Conservation (phyloP, 2,329 filamentous ascomycete species). For the Talaromyces funiculosus region DNA sequence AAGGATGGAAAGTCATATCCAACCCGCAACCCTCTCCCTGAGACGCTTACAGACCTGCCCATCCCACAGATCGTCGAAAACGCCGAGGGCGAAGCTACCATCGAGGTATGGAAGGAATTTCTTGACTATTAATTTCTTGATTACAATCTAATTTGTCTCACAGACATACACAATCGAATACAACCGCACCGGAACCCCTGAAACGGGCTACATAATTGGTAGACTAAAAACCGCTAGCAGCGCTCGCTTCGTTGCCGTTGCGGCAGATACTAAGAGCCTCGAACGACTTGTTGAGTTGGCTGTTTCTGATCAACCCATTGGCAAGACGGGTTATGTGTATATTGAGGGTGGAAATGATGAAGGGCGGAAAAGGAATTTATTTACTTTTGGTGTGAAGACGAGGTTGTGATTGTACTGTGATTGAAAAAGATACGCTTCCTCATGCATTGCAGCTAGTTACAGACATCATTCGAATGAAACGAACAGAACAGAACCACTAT, state of each 20-base stretch:
- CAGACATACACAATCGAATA: slow-evolving; percentile 60
- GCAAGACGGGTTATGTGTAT: slow-evolving; percentile 2
- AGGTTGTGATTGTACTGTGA: not conserved
- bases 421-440: not conserved
- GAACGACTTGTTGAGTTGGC: not conserved
- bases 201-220: slow-evolving; percentile 49
- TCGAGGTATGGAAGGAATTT: slow-evolving; percentile 46
- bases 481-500: not conserved
- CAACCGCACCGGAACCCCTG: slow-evolving; percentile 45
- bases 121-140: too few species aligned
- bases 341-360: not conserved
- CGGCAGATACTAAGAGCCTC: slow-evolving; percentile 4
- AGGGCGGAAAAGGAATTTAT: slow-evolving; percentile 4
- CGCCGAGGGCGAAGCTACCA: slow-evolving; percentile 47
- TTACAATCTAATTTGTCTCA: not conserved
- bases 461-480: not conserved
- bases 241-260: slow-evolving; percentile 53
- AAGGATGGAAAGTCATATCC: slow-evolving; percentile 43
- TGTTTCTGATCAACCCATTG: slow-evolving; percentile 6
- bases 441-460: slow-evolving; percentile 4
- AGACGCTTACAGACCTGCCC: slow-evolving; percentile 35
- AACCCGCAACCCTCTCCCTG: slow-evolving; percentile 40
- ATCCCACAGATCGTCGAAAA: slow-evolving; percentile 38
- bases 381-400: slow-evolving; percentile 5
- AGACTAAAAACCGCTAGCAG: slow-evolving; percentile 42